A percentile compares a stretch with the other conserved stretches of the same genome.
Evolutionary conservation across 495 filamentous ascomycete genomes (phyloP).

Genomic region (Penicillium coprophilum): DNA sequence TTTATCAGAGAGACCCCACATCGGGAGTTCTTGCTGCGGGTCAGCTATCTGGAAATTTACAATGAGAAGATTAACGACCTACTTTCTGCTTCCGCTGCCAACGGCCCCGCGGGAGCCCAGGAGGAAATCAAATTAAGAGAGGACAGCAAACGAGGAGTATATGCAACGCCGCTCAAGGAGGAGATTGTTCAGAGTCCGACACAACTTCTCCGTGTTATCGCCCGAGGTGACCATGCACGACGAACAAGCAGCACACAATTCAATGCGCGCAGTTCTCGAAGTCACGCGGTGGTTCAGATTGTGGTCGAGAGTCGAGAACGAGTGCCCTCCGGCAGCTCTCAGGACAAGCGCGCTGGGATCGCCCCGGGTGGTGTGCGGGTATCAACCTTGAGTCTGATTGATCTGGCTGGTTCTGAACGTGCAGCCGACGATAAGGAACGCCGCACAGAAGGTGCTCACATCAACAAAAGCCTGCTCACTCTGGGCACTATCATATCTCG

Average conservation of each 20-base stretch:
- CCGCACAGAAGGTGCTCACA: constrained; percentile 92
- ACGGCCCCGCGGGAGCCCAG: constrained; percentile 47
- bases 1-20: constrained; percentile 97
- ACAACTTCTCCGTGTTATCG: constrained; percentile 91
- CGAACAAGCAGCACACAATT: constrained; percentile 92
- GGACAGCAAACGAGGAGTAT: constrained; percentile 93
- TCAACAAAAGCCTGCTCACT: constrained; percentile 96
- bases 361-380: constrained; percentile 90
- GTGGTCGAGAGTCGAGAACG: constrained; percentile 96
- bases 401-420: constrained; percentile 93
- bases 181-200: constrained; percentile 98
- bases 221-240: constrained; percentile 86
- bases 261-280: constrained; percentile 93
- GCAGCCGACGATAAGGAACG: constrained; percentile 95
- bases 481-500: constrained; percentile 92
- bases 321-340: constrained; percentile 53
- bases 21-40: constrained; percentile 89
- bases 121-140: constrained; percentile 97
- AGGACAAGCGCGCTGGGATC: constrained; percentile 74
- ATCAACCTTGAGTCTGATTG: constrained; percentile 91
- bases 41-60: constrained; percentile 98
- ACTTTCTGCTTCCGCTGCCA: constrained; percentile 65
- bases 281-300: constrained; percentile 97
- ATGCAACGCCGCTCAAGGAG: constrained; percentile 93
- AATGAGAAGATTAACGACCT: constrained; percentile 98